Conservation (phyloP, 176 grass and related monocot genomes). For the Alloteropsis semialata region DNA sequence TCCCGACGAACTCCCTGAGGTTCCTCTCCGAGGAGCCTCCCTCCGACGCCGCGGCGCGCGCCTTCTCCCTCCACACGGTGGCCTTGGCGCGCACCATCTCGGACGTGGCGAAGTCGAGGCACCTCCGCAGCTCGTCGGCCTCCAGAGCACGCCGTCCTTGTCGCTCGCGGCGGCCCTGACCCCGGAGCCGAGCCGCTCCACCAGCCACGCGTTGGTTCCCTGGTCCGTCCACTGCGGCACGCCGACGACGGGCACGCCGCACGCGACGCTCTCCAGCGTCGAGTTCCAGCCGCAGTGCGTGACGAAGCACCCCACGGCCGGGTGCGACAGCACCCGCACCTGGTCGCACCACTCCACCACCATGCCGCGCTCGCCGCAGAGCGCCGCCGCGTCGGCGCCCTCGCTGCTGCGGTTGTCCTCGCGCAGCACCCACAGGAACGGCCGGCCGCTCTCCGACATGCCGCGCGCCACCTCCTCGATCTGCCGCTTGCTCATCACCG, state of each 20-base stretch:
- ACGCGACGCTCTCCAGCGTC: slow-evolving; percentile 41
- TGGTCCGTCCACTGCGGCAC: slow-evolving; percentile 76
- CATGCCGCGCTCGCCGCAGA: slow-evolving; percentile 20
- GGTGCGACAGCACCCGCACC: slow-evolving; percentile 59
- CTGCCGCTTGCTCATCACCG: slow-evolving; percentile 49
- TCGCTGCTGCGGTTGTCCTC: slow-evolving; percentile 48
- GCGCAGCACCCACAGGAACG: slow-evolving; percentile 74
- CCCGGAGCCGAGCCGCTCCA: slow-evolving; percentile 55
- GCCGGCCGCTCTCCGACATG: slow-evolving; percentile 40
- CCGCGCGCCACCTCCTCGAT: slow-evolving; percentile 44
- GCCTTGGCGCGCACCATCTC: slow-evolving; percentile 49
- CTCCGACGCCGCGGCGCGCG: slow-evolving; percentile 19
- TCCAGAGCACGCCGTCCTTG: slow-evolving; percentile 52
- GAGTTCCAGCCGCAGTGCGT: slow-evolving; percentile 80
- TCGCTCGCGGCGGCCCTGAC: slow-evolving; percentile 41
- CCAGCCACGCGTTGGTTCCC: slow-evolving; percentile 53
- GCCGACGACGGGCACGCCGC: slow-evolving; percentile 54
- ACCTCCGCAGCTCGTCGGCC: slow-evolving; percentile 56
- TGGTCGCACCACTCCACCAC: slow-evolving; percentile 84
- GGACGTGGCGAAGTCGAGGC: slow-evolving; percentile 40
- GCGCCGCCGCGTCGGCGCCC: neutral
- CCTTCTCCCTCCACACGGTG: slow-evolving; percentile 48
- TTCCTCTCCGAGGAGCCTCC: slow-evolving; percentile 54
- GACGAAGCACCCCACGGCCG: slow-evolving; percentile 68
- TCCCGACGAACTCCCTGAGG: slow-evolving; percentile 44